Base-by-base conservation (phyloP, 805 yeast genomes). In the Zygoascus bituminiphila region DNA sequence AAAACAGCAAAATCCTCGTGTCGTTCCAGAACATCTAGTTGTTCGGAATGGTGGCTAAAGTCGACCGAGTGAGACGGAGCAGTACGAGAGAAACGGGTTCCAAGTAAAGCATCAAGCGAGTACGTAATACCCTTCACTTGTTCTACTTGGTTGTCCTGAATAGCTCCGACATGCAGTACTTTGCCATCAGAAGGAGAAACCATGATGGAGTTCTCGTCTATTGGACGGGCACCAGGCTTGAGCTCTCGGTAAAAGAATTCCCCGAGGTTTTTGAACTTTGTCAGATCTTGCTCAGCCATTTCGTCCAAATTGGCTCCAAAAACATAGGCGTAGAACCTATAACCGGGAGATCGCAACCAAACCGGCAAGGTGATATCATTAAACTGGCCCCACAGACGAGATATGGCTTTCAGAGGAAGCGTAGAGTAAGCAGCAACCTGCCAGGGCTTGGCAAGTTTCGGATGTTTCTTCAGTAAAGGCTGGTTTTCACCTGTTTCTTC, bases 101-200 rank as follows among this genome's bases (percentile, higher is more conserved):
- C 99, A 42, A 93, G 73, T 47, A 93, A 76, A 8, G 94, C 89
- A 55, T 86, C 91, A 14, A 93, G 75, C 1, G 95, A 82, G 64
- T 93, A 93, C 1, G 94, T 87, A 79, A 93, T 78, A 6, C 98
- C 98, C 68, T 93, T 93, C 37, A 93, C 98, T 65, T 91, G 98
- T 65, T 93, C 98, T 51, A 93, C 88, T 31, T 64, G 59, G 31
- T 63, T 59, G 56, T 84, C 86, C 29, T 96, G 96, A 36, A 86
- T 78, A 25, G 78, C 71, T 21, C 99, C 99, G 51, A 87, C 76
- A 58, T 87, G 89, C 51, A 93, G 70, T 15, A 93, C 83, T 54
- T 77, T 82, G 20, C 99, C 99, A 66, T 93, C 99, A 50, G 96
- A 81, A 2, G 99, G 99, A 31, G 93, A 82, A 7, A 82, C 93